Evolutionary conservation across 768 basidiomycete species (phyloP).

Genomic region (Filobasidium wieringae): DNA sequence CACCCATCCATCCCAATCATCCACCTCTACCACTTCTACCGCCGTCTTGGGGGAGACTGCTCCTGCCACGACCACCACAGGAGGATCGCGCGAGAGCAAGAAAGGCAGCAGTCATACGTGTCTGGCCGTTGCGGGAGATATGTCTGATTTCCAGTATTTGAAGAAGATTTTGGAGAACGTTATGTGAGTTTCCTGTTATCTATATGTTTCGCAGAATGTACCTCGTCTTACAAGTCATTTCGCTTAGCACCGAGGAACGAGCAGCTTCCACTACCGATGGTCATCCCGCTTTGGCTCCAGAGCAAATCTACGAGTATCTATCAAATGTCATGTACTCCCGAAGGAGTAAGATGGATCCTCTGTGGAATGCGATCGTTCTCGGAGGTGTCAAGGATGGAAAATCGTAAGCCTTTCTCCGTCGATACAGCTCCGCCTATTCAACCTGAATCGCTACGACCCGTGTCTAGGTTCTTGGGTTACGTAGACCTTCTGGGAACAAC

Average conservation of each 20-base stretch:
- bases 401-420: too few relatives aligned
- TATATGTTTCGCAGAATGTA: background rate
- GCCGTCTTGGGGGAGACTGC: background rate
- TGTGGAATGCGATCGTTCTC: constrained; percentile 90
- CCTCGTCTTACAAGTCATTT: constrained; percentile 23
- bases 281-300: constrained; percentile 74
- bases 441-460: too few relatives aligned
- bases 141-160: constrained; percentile 94
- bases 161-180: constrained; percentile 67
- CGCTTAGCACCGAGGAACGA: constrained; percentile 47
- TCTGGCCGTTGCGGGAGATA: constrained; percentile 86
- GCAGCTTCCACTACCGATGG: constrained; percentile 48
- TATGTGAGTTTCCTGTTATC: constrained; percentile 39
- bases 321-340: constrained; percentile 80
- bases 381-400: constrained; percentile 80
- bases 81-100: background rate
- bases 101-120: background rate
- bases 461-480: constrained; percentile 69
- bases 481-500: constrained; percentile 96
- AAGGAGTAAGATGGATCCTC: constrained; percentile 75
- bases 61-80: constrained; percentile 57
- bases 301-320: constrained; percentile 85
- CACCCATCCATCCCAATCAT: background rate
- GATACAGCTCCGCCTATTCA: too few relatives aligned
- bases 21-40: background rate